These are phyloP conservation scores for Hanseniaspora uvarum DNA, from an alignment of 1,139 yeast species.

Conservation along the genomic window DNA sequence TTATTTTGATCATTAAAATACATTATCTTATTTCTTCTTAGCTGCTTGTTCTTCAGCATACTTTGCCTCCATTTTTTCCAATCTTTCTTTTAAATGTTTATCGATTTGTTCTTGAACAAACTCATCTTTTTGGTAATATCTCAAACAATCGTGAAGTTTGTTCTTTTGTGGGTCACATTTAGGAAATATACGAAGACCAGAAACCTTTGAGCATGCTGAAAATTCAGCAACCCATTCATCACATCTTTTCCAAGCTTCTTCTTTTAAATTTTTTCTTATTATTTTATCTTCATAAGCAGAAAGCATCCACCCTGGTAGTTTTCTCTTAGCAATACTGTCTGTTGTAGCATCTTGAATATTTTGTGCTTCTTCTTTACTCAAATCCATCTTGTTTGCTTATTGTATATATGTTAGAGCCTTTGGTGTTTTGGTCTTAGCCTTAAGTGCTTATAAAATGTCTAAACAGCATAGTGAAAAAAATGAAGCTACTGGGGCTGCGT, in stretches of 20 bases:
- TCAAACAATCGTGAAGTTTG: conserved; percentile 62
- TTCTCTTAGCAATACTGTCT: conserved; percentile 24
- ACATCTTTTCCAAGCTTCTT: conserved; percentile 60
- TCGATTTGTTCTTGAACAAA: conserved; percentile 67
- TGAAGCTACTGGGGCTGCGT: no score
- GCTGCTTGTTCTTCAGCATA: conserved; percentile 17
- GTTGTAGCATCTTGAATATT: not conserved
- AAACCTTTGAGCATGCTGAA: conserved; percentile 45
- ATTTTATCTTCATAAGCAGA: conserved; percentile 80
- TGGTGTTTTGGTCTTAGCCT: no score
- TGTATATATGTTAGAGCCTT: no score
- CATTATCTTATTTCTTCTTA: conserved; percentile 3
- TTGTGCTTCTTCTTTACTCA: not conserved
- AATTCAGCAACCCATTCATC: conserved; percentile 50
- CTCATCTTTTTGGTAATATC: conserved; percentile 50
- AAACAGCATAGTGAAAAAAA: no score
- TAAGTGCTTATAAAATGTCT: no score
- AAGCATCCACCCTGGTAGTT: conserved; percentile 70
- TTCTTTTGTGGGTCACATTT: conserved; percentile 48
- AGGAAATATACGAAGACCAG: conserved; percentile 48
- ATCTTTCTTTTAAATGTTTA: conserved; percentile 47
- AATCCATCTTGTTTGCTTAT: not conserved
- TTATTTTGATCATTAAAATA: no score
- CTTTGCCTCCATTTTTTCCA: conserved; percentile 30
- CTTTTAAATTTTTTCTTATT: conserved; percentile 68